Evolutionary conservation across 257 asterid genomes (phyloP).

Genomic region (Handroanthus guayacan): DNA sequence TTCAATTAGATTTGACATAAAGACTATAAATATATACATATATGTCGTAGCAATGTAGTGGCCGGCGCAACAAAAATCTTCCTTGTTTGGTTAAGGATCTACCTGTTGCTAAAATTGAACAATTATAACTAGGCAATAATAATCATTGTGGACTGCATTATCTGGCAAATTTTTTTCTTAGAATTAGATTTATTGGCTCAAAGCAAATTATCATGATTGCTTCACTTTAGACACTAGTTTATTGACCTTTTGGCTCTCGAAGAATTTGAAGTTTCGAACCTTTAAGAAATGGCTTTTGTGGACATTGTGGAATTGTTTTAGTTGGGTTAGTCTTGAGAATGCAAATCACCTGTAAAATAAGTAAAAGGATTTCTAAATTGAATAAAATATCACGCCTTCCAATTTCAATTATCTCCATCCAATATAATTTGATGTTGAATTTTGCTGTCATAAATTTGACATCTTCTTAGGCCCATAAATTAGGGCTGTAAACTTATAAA

Average conservation of each 20-base stretch:
- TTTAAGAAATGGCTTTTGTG: too few species aligned
- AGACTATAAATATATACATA: background rate
- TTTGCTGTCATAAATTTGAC: too few species aligned
- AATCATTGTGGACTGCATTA: conserved; percentile 39
- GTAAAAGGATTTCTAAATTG: too few species aligned
- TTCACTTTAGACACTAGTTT: conserved; percentile 3
- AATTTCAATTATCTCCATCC: too few species aligned
- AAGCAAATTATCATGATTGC: conserved; percentile 35
- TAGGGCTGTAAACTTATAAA: too few species aligned
- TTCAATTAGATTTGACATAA: conserved; percentile 31
- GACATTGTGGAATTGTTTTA: too few species aligned
- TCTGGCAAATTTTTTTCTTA: conserved; percentile 29
- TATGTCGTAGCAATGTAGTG: conserved; percentile 4
- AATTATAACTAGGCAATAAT: conserved; percentile 40
- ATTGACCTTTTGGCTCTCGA: background rate
- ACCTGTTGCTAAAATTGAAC: conserved; percentile 30
- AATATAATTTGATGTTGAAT: too few species aligned
- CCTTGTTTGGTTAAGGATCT: conserved; percentile 27
- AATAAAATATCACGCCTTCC: too few species aligned
- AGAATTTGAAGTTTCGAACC: background rate
- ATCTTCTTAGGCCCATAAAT: too few species aligned
- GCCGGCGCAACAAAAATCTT: conserved; percentile 21
- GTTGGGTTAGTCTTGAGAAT: too few species aligned
- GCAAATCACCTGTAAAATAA: too few species aligned
- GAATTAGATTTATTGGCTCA: conserved; percentile 46